Base-by-base conservation (phyloP, 73 alveolate species). In the Durusdinium trenchii region DNA sequence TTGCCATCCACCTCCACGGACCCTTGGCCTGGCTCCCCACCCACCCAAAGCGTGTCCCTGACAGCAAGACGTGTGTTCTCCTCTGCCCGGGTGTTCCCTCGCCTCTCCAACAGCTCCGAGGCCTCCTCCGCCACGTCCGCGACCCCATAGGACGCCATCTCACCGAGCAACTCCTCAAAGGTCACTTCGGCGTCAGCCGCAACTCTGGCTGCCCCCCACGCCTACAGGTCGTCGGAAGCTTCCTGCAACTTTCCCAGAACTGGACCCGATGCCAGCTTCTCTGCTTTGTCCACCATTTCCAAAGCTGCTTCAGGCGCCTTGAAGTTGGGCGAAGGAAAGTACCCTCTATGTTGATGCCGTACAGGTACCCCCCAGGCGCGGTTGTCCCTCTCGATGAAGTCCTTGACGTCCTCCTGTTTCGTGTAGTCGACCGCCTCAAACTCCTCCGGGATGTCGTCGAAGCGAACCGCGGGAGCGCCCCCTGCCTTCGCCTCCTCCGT, bases 391-490 rank as follows among this genome's bases (percentile, higher is more conserved):
- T 1, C 12, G n/a, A 81, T 6, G 36, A 47, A 30, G 42, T 81
- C n/a, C 91, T 81, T 47, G 50, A 81, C 45, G 69, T 81, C 91
- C 71, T 81, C 91, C 6, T 0, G 50, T 5, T 47, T 10, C 7
- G 91, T 81, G 67, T 28, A 81, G 71, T 81, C 91, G 71, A 81
- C 91, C n/a, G n/a, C n/a, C 2, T 81, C 6, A 48, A 81, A 81
- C 62, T 46, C 71, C 91, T 81, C 91, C 48, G 91, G 91, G 42
- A 23, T 20, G 6, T 76, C 86, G 42, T 23, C 5, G n/a, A 76
- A 76, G 60, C 38, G 28, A 23, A 76, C 86, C 1, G 1, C 23
- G 46, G 26, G 32, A 45, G 7, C 0, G 35, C 30, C 40, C 32
- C 48, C 48, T 46, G 45, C 69, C 71, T 47, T 51, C 28, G 84